Conservation (phyloP, 2,329 filamentous ascomycete genomes). For the Trichoderma sp. region DNA sequence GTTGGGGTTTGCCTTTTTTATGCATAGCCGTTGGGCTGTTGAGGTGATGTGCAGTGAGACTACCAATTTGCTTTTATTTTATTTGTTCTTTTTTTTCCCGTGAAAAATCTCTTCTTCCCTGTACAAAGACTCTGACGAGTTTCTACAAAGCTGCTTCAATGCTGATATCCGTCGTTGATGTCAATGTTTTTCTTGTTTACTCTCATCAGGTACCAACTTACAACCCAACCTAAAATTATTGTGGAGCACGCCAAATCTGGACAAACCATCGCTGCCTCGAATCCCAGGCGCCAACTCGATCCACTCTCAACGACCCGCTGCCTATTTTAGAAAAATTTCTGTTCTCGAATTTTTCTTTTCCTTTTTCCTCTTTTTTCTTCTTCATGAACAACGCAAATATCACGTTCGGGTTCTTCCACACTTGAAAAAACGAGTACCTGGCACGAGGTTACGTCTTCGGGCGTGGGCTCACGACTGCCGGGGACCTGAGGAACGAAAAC, state of each 20-base stretch:
- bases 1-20: slow-evolving; percentile 4
- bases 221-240: background rate
- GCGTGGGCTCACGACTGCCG: slow-evolving; percentile 52
- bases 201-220: slow-evolving; percentile 1
- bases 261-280: background rate
- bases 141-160: too few relatives aligned
- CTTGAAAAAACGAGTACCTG: slow-evolving; percentile 36
- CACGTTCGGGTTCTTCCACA: slow-evolving; percentile 48
- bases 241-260: background rate
- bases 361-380: slow-evolving; percentile 38
- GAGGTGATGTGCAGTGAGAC: background rate
- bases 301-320: slow-evolving; percentile 23
- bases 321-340: slow-evolving; percentile 30
- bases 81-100: background rate
- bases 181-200: background rate
- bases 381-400: slow-evolving; percentile 54
- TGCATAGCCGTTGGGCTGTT: background rate
- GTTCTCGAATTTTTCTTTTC: slow-evolving; percentile 32
- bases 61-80: background rate
- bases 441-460: slow-evolving; percentile 51
- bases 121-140: too few relatives aligned
- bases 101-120: background rate
- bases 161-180: background rate
- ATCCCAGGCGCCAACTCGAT: slow-evolving; percentile 14
- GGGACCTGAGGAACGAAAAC: slow-evolving; percentile 52